Evolutionary conservation across 345 rosid species (phyloP), one percentile per base, ranked within the genome.

Genomic region (Zanthoxylum bungeanum): DNA sequence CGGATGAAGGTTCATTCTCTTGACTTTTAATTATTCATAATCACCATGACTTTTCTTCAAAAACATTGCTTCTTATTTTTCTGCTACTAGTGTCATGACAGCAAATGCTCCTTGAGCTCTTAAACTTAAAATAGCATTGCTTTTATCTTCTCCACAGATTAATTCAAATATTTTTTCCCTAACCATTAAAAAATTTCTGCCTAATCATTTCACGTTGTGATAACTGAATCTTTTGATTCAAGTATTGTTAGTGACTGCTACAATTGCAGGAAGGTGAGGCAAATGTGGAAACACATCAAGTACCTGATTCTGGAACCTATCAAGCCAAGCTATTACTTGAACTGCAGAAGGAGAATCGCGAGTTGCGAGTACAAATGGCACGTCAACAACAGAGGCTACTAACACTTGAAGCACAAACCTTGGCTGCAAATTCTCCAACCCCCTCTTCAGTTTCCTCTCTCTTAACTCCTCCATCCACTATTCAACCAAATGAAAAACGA

Each of bases 311-410:
- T 24, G 83, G 72, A 72, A 72, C 84, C 1, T 85, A 87, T 69
- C 90, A 83, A 80, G 85, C 93, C 22, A 89, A 85, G 78, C 85
- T 93, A 37, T 60, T 93, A 74, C 82, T 91, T 66, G 96, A 93
- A 82, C 72, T 93, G 80, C 94, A 93, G 73, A 89, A 90, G 76
- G 94, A 91, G 78, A 93, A 91, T 73, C 82, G 94, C 9, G 97
- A 93, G 65, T 69, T 93, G 78, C 82, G 94, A 68, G 89, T 85
- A 0, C 96, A 88, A 72, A 79, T 91, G 55, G 93, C 84, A 30
- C 82, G 84, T 31, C 97, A 87, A 76, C 94, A 91, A 69, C 89
- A 91, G 53, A 89, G 88, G 81, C 77, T 93, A 56, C 81, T 86
- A 21, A 70, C 87, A 51, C 85, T 91, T 47, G 87, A 93, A 81